Base-by-base conservation (phyloP, 345 rosid genomes). In the Ailanthus altissimus region DNA sequence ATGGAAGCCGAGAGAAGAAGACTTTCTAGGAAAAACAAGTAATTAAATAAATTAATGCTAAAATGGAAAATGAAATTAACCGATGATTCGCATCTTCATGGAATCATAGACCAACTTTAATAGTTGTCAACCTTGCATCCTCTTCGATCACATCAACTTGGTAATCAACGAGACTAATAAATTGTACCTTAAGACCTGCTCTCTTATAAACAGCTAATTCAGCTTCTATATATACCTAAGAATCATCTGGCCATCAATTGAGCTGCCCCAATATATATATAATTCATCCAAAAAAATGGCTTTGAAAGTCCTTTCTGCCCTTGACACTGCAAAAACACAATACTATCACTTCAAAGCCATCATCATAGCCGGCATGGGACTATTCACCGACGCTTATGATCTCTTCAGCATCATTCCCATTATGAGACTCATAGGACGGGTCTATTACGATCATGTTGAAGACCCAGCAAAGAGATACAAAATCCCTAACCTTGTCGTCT, bases 311-410 rank as follows among this genome's bases (percentile, higher is more conserved):
- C 85, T 90, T 0, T 80, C 69, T 0, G 87, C 91, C 23, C 88
- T 90, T 4, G 93, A 90, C 69, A 23, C 77, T 0, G 87, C 91
- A 38, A 86, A 51, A 79, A 83, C 89, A 2, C 91, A 90, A 66
- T 79, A 63, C 74, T 90, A 90, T 74, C 93, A 90, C 77, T 90
- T 86, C 87, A 86, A 83, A 75, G 91, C 91, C 53, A 90, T 88
- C 26, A 54, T 88, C 57, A 63, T 90, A n/a, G 90, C 93, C 8
- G 91, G 91, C 8, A 88, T 90, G 91, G 94, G 94, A 0, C 86
- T 90, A 65, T 90, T 90, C 86, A 84, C 84, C 18, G 94, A 88
- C 57, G 85, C 91, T 12, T 90, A 90, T 51, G 91, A 88, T 57
- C 89, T 90, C 84, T 88, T 90, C 79, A 86, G 94, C 73, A 77